A percentile compares a stretch with the other conserved stretches of the same genome.
phyloP scores from a whole-genome alignment of 23 red algal genomes.

The Chondrus crispus region DNA sequence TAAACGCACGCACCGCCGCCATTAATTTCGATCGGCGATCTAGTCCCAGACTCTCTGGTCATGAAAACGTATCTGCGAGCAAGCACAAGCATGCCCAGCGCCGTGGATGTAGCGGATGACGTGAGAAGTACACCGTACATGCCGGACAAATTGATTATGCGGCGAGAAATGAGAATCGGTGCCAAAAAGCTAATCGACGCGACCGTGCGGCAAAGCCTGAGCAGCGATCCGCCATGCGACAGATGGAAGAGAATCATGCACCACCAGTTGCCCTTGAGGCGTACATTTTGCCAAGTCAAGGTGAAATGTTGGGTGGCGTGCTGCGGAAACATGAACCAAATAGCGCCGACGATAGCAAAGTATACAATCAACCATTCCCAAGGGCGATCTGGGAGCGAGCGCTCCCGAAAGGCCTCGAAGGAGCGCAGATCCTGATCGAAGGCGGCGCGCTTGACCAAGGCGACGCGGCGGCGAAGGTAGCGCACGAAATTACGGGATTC shows the following conservation, averaged over 20 bases:
- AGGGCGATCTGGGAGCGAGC: slow-evolving; percentile 38
- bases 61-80: slow-evolving; percentile 39
- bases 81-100: slow-evolving; percentile 49
- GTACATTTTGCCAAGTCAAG: slow-evolving; percentile 59
- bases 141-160: slow-evolving; percentile 23
- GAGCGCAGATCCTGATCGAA: neutral
- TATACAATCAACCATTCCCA: slow-evolving; percentile 67
- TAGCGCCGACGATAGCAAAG: slow-evolving; percentile 36
- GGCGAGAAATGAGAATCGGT: slow-evolving; percentile 41
- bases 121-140: slow-evolving; percentile 61
- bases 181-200: slow-evolving; percentile 41
- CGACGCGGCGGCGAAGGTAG: slow-evolving; percentile 22
- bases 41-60: neutral
- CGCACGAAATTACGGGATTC: slow-evolving; percentile 19
- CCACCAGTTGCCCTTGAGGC: slow-evolving; percentile 47
- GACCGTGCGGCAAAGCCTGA: slow-evolving; percentile 51
- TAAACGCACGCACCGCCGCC: slow-evolving; percentile 58
- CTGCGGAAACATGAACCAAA: slow-evolving; percentile 55
- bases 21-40: slow-evolving; percentile 59
- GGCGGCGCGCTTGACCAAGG: neutral
- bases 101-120: slow-evolving; percentile 44
- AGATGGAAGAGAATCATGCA: slow-evolving; percentile 54
- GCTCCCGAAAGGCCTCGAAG: slow-evolving; percentile 37
- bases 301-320: slow-evolving; percentile 39
- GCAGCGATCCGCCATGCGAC: slow-evolving; percentile 55